Percentiles rank a stretch among this genome's conserved stretches.
Conservation (phyloP, 345 rosid species). For the Carallia brachiata region DNA sequence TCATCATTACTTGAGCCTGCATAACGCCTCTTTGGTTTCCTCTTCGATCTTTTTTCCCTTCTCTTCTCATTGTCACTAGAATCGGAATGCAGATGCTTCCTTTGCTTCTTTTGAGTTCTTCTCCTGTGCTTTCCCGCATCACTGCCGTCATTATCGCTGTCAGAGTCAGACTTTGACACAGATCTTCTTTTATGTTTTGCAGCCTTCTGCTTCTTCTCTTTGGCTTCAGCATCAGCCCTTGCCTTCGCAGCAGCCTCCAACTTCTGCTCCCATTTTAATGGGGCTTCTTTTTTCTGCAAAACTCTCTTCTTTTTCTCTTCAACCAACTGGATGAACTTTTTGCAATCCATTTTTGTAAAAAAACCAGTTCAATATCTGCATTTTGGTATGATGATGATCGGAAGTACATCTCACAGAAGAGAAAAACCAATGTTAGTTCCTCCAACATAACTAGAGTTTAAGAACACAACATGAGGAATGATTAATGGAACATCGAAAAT, state of each 20-base stretch:
- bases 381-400: constrained; percentile 71
- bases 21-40: constrained; percentile 46
- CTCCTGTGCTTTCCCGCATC: constrained; percentile 52
- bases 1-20: constrained; percentile 37
- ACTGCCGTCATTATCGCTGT: constrained; percentile 41
- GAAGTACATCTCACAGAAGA: constrained; percentile 97
- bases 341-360: constrained; percentile 76
- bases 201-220: constrained; percentile 51
- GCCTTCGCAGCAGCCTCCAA: constrained; percentile 87
- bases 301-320: constrained; percentile 89
- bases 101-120: constrained; percentile 54
- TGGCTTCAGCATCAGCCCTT: constrained; percentile 60
- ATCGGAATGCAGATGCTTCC: constrained; percentile 45
- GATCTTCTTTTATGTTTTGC: constrained; percentile 52
- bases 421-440: constrained; percentile 86
- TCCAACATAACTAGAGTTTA: constrained; percentile 11
- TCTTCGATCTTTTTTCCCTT: constrained; percentile 55
- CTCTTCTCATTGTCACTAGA: constrained; percentile 50
- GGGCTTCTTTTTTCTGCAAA: constrained; percentile 82
- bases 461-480: too few relatives aligned
- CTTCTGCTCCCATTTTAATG: constrained; percentile 94
- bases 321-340: constrained; percentile 89
- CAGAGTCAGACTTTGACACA: constrained; percentile 40
- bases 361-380: constrained; percentile 80
- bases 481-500: too few relatives aligned